Evolutionary conservation across 2,329 filamentous ascomycete genomes (phyloP), one percentile per base, ranked within the genome.

Genomic region (Fusarium protoensiforme): DNA sequence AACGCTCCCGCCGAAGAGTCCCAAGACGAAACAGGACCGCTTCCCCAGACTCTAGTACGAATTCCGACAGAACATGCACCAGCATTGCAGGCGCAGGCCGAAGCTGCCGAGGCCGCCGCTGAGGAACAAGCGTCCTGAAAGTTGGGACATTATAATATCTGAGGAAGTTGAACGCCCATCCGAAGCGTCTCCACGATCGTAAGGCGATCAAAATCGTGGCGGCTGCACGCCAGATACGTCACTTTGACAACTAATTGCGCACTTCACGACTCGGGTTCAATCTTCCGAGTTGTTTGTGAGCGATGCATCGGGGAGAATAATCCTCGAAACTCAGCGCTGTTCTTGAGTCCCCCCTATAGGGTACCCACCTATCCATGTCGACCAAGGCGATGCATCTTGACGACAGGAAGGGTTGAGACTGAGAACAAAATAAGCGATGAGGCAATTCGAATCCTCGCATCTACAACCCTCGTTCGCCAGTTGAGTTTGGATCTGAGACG

Each of bases 41-140:
- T 96, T 43, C 94, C 94, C 2, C 93, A 96, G 79, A 96, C 94
- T 20, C 87, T 97, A 18, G 94, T 97, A 38, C 90, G 94, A 72
- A 96, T 96, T 75, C 94, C 94, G 1, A 95, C 93, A 18, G 92
- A 96, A 75, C 93, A 95, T 82, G 91, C 90, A 14, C 90, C 90
- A 29, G 84, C 89, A 27, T 80, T 92, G 8, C 90, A 92, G 73
- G 89, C 89, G 22, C 89, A 91, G 57, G 85, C 88, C 16, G 89
- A 91, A 41, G 87, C 83, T 5, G 85, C 83, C 5, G 83, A 86
- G 65, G 87, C 82, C 13, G 81, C 81, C 4, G 79, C 85, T 38
- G 84, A 82, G n/a, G 85, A 84, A 46, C 82, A 82, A 16, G 80
- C 75, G 36, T 63, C 76, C 31, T 78, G 71, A 72, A 71, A 24